Conservation (phyloP, 768 basidiomycete genomes). For the Panaeolus cyanescens region DNA sequence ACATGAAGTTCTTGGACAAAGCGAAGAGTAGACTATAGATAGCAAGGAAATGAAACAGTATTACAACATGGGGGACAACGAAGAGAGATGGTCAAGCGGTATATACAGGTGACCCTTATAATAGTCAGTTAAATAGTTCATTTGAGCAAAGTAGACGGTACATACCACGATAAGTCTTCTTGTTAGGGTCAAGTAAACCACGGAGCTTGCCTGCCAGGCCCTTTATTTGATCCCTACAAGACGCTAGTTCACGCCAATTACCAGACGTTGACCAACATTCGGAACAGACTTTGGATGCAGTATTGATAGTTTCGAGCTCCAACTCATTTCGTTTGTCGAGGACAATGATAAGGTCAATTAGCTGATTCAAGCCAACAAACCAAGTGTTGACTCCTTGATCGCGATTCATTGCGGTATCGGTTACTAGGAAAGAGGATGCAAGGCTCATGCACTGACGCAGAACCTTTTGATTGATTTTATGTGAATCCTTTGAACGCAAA, state of each 20-base stretch:
- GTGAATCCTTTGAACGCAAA: slow-evolving; percentile 10
- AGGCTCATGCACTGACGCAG: slow-evolving; percentile 68
- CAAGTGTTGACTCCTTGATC: slow-evolving; percentile 60
- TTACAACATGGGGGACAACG: not conserved
- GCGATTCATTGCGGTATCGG: slow-evolving; percentile 68
- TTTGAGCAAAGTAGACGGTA: not conserved
- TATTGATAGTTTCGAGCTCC: slow-evolving; percentile 75
- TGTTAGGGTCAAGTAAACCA: slow-evolving; percentile 56
- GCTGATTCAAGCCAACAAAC: slow-evolving; percentile 64
- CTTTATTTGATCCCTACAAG: slow-evolving; percentile 62
- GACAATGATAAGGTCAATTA: slow-evolving; percentile 74
- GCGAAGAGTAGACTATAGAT: not conserved
- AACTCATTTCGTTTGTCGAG: slow-evolving; percentile 68
- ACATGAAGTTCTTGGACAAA: not conserved
- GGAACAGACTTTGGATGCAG: slow-evolving; percentile 69
- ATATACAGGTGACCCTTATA: not conserved
- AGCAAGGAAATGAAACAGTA: not conserved
- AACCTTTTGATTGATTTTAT: slow-evolving; percentile 57
- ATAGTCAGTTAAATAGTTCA: not conserved
- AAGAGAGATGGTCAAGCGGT: not conserved
- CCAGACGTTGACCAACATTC: slow-evolving; percentile 81
- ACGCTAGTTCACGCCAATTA: slow-evolving; percentile 68
- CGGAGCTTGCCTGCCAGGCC: slow-evolving; percentile 65
- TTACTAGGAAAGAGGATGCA: slow-evolving; percentile 77
- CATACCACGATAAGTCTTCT: slow-evolving; percentile 47